Percentiles rank a stretch among this genome's conserved stretches.
These are phyloP conservation scores for Ogataea corticis DNA, from an alignment of 805 yeast species.

Conservation along the genomic window DNA sequence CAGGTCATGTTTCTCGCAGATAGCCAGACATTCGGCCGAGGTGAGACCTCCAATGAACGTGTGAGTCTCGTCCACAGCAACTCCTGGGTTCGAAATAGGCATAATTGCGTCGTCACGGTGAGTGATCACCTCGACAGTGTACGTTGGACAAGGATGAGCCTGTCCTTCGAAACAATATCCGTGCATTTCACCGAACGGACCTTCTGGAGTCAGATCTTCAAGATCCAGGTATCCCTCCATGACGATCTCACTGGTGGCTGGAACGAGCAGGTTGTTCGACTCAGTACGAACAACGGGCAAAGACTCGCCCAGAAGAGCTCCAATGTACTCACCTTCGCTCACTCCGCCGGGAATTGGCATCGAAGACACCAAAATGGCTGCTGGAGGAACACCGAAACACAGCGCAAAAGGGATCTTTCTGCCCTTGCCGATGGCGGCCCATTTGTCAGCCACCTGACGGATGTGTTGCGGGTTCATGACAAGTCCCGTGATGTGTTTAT, in stretches of 20 bases:
- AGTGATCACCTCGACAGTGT: slow-evolving; percentile 25
- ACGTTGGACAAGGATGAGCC: slow-evolving; percentile 30
- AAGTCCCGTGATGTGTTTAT: slow-evolving; percentile 29
- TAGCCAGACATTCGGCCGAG: slow-evolving; percentile 20
- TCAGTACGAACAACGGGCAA: slow-evolving; percentile 28
- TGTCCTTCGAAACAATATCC: slow-evolving; percentile 29
- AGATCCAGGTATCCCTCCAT: slow-evolving; percentile 28
- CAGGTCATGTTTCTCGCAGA: slow-evolving; percentile 11
- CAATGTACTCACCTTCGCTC: slow-evolving; percentile 28
- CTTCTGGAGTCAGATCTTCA: slow-evolving; percentile 22
- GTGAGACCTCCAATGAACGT: slow-evolving; percentile 29
- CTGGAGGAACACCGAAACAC: slow-evolving; percentile 34
- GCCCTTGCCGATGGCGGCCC: slow-evolving; percentile 28
- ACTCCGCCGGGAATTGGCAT: slow-evolving; percentile 29
- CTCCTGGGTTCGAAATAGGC: slow-evolving; percentile 32
- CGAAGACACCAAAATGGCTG: slow-evolving; percentile 29
- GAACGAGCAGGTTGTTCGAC: slow-evolving; percentile 26
- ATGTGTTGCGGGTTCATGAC: slow-evolving; percentile 32
- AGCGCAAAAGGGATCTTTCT: slow-evolving; percentile 26
- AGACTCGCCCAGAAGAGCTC: slow-evolving; percentile 31
- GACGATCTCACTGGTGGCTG: slow-evolving; percentile 30
- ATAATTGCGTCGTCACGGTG: slow-evolving; percentile 29
- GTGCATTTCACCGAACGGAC: slow-evolving; percentile 36
- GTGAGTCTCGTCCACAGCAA: slow-evolving; percentile 32
- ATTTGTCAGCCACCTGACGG: slow-evolving; percentile 25